Percentiles rank a stretch among this genome's conserved stretches.
Evolutionary conservation across 2,329 filamentous ascomycete species (phyloP).

Genomic region (Pleurostoma richardsiae): DNA sequence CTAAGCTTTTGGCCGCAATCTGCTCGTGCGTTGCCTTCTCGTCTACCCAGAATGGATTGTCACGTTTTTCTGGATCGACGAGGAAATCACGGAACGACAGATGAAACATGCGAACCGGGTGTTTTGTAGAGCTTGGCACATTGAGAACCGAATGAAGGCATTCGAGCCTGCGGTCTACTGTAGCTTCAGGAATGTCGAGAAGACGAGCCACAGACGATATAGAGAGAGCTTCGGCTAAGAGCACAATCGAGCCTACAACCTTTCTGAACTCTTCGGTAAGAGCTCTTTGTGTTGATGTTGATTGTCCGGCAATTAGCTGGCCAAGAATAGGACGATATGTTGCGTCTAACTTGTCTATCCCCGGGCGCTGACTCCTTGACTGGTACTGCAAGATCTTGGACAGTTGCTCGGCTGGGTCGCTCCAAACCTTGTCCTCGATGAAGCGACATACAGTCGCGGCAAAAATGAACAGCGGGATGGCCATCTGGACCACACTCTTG

Average conservation of each 20-base stretch:
- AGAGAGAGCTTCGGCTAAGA: constrained; percentile 24
- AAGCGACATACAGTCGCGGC: constrained; percentile 20
- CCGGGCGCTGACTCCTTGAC: neutral
- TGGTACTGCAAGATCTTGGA: neutral
- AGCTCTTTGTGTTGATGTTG: neutral
- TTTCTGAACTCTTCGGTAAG: constrained; percentile 14
- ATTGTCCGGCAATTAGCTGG: constrained; percentile 3
- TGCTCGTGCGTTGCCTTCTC: constrained; percentile 21
- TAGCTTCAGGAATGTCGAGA: constrained; percentile 11
- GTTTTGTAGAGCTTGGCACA: constrained; percentile 14
- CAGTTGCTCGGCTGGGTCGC: neutral
- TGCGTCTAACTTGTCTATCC: constrained; percentile 10
- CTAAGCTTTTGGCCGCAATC: constrained; percentile 26
- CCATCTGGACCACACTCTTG: constrained; percentile 8
- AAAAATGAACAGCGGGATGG: constrained; percentile 22
- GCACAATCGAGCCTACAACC: constrained; percentile 23
- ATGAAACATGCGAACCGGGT: constrained; percentile 23
- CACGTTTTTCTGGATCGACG: constrained; percentile 16
- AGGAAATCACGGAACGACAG: constrained; percentile 33
- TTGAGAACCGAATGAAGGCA: constrained; percentile 27
- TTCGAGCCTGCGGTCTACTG: constrained; percentile 15
- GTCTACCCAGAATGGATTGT: constrained; percentile 27
- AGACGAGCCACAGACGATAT: constrained; percentile 16
- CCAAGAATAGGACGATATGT: constrained; percentile 14
- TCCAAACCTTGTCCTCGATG: constrained; percentile 7